phyloP scores from a whole-genome alignment of 106 monocot species.

The Phalaenopsis aphrodite region DNA sequence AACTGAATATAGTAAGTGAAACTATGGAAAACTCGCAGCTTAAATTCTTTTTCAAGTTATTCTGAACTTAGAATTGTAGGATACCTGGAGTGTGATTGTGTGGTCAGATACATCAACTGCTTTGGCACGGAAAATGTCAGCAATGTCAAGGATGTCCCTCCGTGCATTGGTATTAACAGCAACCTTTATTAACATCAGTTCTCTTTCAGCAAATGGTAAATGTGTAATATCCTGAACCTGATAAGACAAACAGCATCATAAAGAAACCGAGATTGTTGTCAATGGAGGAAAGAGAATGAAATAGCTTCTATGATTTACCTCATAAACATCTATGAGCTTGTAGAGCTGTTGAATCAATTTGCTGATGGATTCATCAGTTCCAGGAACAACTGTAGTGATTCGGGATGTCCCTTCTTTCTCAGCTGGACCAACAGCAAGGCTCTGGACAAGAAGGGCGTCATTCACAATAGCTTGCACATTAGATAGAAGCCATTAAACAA shows the following conservation, averaged over 20 bases:
- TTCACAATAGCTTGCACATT: not conserved
- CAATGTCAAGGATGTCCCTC: slow-evolving; percentile 89
- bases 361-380: slow-evolving; percentile 74
- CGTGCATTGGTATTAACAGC: slow-evolving; percentile 80
- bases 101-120: slow-evolving; percentile 99
- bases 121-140: slow-evolving; percentile 79
- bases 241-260: not conserved
- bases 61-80: not conserved
- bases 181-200: slow-evolving; percentile 94
- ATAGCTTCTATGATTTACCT: slow-evolving; percentile 30
- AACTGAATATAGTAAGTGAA: not conserved
- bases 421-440: slow-evolving; percentile 88
- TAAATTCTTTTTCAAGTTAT: not conserved
- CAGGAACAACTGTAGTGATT: slow-evolving; percentile 91
- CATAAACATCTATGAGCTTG: slow-evolving; percentile 88
- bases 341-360: slow-evolving; percentile 85
- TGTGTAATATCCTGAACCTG: slow-evolving; percentile 84
- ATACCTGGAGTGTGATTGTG: slow-evolving; percentile 88
- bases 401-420: slow-evolving; percentile 78
- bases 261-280: not conserved
- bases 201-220: slow-evolving; percentile 87
- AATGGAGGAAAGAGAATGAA: not conserved
- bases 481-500: not conserved
- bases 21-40: not conserved
- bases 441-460: slow-evolving; percentile 30